Conservation (phyloP, 306 rosid genomes). For the Cicer bijugum region DNA sequence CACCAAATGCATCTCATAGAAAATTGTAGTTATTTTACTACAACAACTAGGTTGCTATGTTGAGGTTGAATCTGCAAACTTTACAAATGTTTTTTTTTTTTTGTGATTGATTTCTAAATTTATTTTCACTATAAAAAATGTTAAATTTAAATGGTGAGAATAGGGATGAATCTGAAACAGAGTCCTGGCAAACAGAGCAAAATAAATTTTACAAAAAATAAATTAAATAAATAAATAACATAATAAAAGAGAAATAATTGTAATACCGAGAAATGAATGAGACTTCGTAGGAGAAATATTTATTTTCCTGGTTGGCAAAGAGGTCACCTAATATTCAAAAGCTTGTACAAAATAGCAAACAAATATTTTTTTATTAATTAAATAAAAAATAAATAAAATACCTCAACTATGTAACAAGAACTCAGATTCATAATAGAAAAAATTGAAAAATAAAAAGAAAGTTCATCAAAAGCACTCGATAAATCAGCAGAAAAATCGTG, state of each 20-base stretch:
- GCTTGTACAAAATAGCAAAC: not conserved
- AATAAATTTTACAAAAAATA: constrained; percentile 9
- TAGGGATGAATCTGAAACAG: constrained; percentile 32
- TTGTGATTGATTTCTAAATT: constrained; percentile 21
- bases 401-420: constrained; percentile 35
- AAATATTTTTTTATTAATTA: not conserved
- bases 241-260: not conserved
- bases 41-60: constrained; percentile 22
- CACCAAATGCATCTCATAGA: constrained; percentile 40
- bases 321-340: constrained; percentile 27
- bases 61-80: constrained; percentile 11
- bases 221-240: not conserved
- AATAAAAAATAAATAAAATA: not conserved
- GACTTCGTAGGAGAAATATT: constrained; percentile 5
- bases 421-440: constrained; percentile 41
- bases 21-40: constrained; percentile 31
- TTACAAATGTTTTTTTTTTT: not conserved
- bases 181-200: constrained; percentile 17
- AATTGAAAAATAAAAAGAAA: too few species aligned
- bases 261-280: constrained; percentile 17
- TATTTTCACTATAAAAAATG: not conserved
- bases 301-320: not conserved
- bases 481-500: not conserved
- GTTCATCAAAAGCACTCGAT: not conserved
- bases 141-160: not conserved